Evolutionary conservation across 352 stramenopile species (phyloP).

Genomic region (Pythium sp.): DNA sequence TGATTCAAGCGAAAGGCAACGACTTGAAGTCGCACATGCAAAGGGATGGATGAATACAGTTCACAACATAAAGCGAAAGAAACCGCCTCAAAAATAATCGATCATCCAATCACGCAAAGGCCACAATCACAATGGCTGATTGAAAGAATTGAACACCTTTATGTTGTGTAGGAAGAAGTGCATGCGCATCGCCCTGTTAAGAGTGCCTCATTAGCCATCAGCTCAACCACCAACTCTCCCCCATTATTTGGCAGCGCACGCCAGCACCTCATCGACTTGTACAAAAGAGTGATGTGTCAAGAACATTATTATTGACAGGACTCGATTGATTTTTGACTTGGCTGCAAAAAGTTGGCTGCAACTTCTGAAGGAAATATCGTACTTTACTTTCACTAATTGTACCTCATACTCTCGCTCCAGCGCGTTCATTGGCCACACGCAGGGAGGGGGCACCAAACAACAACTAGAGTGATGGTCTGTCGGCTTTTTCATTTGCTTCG

Average conservation of each 20-base stretch:
- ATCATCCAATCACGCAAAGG: not conserved
- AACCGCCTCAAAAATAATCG: not conserved
- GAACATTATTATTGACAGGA: not conserved
- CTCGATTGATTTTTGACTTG: not conserved
- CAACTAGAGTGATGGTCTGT: not conserved
- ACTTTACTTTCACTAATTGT: not conserved
- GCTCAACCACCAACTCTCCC: too few relatives aligned
- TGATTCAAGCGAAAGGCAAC: not conserved
- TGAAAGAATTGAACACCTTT: not conserved
- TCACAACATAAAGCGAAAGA: constrained; percentile 1
- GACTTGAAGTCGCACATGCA: not conserved
- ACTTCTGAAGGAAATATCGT: not conserved
- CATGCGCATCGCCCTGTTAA: not conserved
- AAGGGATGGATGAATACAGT: constrained; percentile 2
- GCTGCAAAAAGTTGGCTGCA: not conserved
- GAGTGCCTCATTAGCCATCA: not conserved
- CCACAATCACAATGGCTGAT: not conserved
- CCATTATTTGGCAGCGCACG: too few relatives aligned
- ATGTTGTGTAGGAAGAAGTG: not conserved
- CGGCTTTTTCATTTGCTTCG: too few relatives aligned
- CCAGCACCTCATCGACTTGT: too few relatives aligned
- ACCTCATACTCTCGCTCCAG: not conserved
- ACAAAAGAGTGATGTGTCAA: not conserved
- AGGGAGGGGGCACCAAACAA: not conserved
- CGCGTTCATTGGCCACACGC: not conserved